Conservation (phyloP, 1,139 yeast species). For the Entelexis sorbosivorans region DNA sequence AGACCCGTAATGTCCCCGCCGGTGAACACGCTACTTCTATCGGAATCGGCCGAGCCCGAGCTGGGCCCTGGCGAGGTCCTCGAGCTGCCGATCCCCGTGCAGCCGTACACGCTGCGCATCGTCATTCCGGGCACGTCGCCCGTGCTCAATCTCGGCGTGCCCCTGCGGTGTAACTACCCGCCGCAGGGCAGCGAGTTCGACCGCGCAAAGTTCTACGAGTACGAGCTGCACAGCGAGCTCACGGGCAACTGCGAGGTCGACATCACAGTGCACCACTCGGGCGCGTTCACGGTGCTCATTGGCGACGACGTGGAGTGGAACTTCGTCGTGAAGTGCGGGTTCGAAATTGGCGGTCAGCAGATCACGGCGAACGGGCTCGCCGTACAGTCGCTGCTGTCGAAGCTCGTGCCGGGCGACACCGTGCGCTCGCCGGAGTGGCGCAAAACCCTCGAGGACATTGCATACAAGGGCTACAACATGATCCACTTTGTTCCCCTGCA, state of each 20-base stretch:
- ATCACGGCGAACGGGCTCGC: constrained; percentile 72
- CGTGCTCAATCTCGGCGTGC: constrained; percentile 52
- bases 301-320: constrained; percentile 33
- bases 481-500: constrained; percentile 92
- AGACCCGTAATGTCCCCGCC: neutral
- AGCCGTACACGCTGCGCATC: constrained; percentile 44
- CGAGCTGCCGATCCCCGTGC: constrained; percentile 44
- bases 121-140: constrained; percentile 65
- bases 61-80: constrained; percentile 39
- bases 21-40: constrained; percentile 7
- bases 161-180: constrained; percentile 68
- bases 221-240: constrained; percentile 31
- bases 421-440: constrained; percentile 43
- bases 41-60: constrained; percentile 19
- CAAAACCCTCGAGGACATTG: constrained; percentile 46
- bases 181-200: constrained; percentile 39
- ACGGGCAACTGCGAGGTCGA: constrained; percentile 52
- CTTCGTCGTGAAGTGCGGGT: constrained; percentile 73
- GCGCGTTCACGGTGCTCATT: constrained; percentile 52
- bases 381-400: constrained; percentile 76
- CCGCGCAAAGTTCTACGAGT: constrained; percentile 44
- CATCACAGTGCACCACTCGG: constrained; percentile 59
- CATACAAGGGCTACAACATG: constrained; percentile 81
- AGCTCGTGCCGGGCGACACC: constrained; percentile 66
- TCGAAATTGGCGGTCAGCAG: constrained; percentile 45